Evolutionary conservation across 192 early-diverging fungal genomes (phyloP), one percentile per base, ranked within the genome.

Genomic region (Linnemannia exigua): DNA sequence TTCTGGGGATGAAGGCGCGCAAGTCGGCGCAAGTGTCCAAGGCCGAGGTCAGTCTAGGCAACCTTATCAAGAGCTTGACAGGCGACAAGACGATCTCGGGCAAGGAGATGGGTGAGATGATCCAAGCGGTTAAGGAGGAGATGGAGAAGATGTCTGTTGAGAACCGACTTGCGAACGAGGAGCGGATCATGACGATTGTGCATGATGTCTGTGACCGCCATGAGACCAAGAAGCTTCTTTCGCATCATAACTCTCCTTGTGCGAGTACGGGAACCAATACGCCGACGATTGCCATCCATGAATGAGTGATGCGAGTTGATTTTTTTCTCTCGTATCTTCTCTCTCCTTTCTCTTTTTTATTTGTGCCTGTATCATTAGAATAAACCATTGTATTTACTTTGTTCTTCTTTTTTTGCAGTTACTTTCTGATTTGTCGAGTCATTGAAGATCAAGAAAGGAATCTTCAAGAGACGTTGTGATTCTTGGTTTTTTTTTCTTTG

Each of bases 81-180:
- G 68, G 74, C 11, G 73, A 79, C 14, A 79, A 71, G 66, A 22
- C 28, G 20, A 75, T 76, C 37, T 51, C 77, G 12, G 76, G 77
- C 22, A 69, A 47, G 35, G 68, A 72, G 33, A 37, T 86, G 31
- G 77, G 74, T 0, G 69, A 72, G 31, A 70, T 86, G 77, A 67
- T 80, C 6, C 44, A 41, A 31, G 31, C 11, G 19, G 78, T 80
- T 37, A 78, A 80, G 74, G 78, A 67, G n/a, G 77, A 86, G 47
- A 86, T 86, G 83, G 83, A 80, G 5, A 47, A 61, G 7, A 31
- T 79, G 31, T 70, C 54, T 22, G 74, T 86, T 3, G 83, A 86
- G 44, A 80, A 86, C 63, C 35, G 67, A 25, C 2, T 67, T 14
- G 74, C 54, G 46, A 86, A 86, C 67, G 67, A 71, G 20, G 78